Conservation (phyloP, 75 land plant species). For the Cryptomeria japonica region DNA sequence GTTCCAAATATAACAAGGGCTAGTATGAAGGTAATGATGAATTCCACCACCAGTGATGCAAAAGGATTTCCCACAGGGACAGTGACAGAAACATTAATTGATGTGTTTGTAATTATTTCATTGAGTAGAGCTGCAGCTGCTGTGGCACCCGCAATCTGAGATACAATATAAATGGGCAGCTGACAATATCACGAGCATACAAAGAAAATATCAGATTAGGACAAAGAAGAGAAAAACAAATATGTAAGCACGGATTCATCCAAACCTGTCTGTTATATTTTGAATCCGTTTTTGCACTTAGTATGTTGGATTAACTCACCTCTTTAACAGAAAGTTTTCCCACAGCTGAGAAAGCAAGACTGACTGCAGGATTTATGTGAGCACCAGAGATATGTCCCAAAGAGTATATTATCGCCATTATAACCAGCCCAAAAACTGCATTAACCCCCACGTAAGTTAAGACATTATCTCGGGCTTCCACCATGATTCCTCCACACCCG, state of each 20-base stretch:
- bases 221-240: no score
- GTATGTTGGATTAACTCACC: slow-evolving; percentile 42
- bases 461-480: no score
- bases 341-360: slow-evolving; percentile 43
- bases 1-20: slow-evolving; percentile 71
- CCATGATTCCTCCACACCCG: no score
- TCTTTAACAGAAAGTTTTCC: slow-evolving; percentile 47
- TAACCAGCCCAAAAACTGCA: neutral
- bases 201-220: no score
- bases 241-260: no score
- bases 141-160: slow-evolving; percentile 11
- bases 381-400: slow-evolving; percentile 52
- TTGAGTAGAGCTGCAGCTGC: slow-evolving; percentile 16
- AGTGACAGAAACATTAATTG: slow-evolving; percentile 31
- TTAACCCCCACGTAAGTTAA: no score
- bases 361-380: neutral
- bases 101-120: slow-evolving; percentile 13
- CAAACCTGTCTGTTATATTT: no score
- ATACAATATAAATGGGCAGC: neutral
- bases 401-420: slow-evolving; percentile 39
- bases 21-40: slow-evolving; percentile 57
- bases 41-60: slow-evolving; percentile 52
- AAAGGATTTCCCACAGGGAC: slow-evolving; percentile 33
- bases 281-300: no score
- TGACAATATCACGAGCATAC: neutral